Base-by-base conservation (phyloP, 768 basidiomycete species). In the Podaxis sp. region DNA sequence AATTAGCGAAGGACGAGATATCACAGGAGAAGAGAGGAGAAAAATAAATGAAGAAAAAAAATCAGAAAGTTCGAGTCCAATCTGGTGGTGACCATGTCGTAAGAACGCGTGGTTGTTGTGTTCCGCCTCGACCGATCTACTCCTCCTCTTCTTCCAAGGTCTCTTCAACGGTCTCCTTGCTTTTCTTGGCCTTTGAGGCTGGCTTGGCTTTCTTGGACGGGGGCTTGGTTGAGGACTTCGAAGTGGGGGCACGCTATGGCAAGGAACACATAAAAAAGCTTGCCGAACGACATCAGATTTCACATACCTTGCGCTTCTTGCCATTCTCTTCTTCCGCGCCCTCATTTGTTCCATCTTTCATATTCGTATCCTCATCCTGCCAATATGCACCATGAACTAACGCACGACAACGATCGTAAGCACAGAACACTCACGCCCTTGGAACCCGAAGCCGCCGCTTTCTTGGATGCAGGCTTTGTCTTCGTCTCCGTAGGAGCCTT, bases 301-400 rank as follows among this genome's bases (percentile, higher is more conserved):
- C 3, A 66, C 76, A 22, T 68, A 87, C 89, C 86, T 91, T 89
- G 76, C 88, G 87, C 76, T 92, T 93, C 79, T 87, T 90, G 68
- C 74, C 76, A 60, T 70, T 71, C 1, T 79, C 78, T 11, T 84
- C 82, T 13, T 80, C 81, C 4, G 81, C 83, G 11, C 38, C 60
- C 15, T 76, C 80, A 6, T 68, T 80, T 40, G 73, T 73, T 26
- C 74, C 72, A 19, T 75, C 76, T 28, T 64, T 73, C 74, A 80
- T 79, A 57, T 81, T 63, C 70, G 80, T 69, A 78, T 82, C 79
- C 11, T 78, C 80, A n/a, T 72, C 71, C 40, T 64, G 44, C 4
- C 13, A 22, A 56, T 26, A 64, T 77, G 30, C 76, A 51, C 6
- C 24, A 24, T 46, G 30, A 40, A 22, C 17, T 6, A 30, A 26